Evolutionary conservation across 2,329 filamentous ascomycete species (phyloP).

Genomic region (Hypoxylon sp.): DNA sequence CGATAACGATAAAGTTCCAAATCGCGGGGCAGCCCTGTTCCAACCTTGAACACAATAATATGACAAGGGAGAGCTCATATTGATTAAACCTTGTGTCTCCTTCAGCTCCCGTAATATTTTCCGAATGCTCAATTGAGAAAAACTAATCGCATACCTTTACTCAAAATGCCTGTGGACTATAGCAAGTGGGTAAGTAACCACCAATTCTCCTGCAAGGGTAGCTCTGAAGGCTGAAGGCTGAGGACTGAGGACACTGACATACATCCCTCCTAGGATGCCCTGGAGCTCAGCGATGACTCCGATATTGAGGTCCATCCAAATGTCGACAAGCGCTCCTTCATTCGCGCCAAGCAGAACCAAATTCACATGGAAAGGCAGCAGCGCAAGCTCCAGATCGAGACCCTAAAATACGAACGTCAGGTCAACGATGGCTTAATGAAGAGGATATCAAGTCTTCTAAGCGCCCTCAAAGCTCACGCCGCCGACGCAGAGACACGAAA

Average conservation of each 20-base stretch:
- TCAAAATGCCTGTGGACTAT: conserved; percentile 69
- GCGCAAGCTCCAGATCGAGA: conserved; percentile 89
- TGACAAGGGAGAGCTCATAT: conserved; percentile 10
- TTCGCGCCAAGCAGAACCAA: conserved; percentile 96
- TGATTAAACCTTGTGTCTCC: not conserved
- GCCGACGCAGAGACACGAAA: conserved; percentile 74
- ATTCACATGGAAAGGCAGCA: conserved; percentile 93
- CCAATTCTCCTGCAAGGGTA: conserved; percentile 4
- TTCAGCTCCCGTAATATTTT: not conserved
- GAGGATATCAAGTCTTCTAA: conserved; percentile 85
- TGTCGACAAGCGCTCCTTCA: conserved; percentile 98
- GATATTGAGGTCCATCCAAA: conserved; percentile 99
- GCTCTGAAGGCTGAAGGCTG: conserved; percentile 5
- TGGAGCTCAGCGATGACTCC: conserved; percentile 98
- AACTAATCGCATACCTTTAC: not conserved
- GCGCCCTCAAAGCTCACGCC: conserved; percentile 80
- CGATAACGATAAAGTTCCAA: conserved; percentile 34
- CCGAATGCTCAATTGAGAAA: not conserved
- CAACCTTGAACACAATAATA: conserved; percentile 14
- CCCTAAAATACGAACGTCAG: conserved; percentile 90
- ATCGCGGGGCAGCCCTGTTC: conserved; percentile 36
- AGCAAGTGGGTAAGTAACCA: conserved; percentile 74
- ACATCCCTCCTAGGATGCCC: conserved; percentile 74
- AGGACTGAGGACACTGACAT: conserved; percentile 26
- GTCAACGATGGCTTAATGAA: conserved; percentile 92